Evolutionary conservation across 352 stramenopile genomes (phyloP).

Genomic region (Phytophthora agathidicida): DNA sequence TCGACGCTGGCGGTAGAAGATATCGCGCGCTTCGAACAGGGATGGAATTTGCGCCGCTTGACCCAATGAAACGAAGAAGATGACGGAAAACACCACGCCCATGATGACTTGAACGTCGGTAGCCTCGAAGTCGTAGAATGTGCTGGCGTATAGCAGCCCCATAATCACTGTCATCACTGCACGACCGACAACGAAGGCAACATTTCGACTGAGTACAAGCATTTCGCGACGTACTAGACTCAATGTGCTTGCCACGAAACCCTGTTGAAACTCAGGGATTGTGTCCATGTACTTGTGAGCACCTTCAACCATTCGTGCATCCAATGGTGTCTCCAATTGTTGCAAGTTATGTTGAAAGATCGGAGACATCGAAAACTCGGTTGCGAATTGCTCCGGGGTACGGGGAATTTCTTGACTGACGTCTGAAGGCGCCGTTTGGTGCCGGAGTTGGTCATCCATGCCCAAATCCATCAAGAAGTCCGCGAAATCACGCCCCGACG

Average conservation of each 20-base stretch:
- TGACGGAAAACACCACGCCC: conserved; percentile 80
- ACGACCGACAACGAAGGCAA: conserved; percentile 45
- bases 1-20: conserved; percentile 47
- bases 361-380: conserved; percentile 27
- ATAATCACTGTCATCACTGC: conserved; percentile 50
- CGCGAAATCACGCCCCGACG: conserved; percentile 43
- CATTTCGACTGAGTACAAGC: conserved; percentile 52
- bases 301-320: conserved; percentile 21
- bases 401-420: conserved; percentile 13
- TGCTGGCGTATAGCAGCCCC: conserved; percentile 49
- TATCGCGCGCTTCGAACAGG: conserved; percentile 74
- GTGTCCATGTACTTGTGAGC: conserved; percentile 81
- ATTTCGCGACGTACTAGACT: conserved; percentile 58
- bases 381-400: conserved; percentile 39
- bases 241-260: conserved; percentile 32
- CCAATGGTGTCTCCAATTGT: conserved; percentile 26
- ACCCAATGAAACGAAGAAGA: conserved; percentile 79
- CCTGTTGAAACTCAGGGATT: conserved; percentile 49
- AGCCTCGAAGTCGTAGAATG: conserved; percentile 49
- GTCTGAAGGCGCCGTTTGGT: conserved; percentile 25
- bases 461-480: conserved; percentile 57
- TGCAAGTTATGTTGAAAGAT: conserved; percentile 21
- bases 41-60: conserved; percentile 77
- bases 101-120: conserved; percentile 56
- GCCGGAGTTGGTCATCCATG: conserved; percentile 45